Base-by-base conservation (phyloP, 768 basidiomycete species). In the Trametes cinnabarina region DNA sequence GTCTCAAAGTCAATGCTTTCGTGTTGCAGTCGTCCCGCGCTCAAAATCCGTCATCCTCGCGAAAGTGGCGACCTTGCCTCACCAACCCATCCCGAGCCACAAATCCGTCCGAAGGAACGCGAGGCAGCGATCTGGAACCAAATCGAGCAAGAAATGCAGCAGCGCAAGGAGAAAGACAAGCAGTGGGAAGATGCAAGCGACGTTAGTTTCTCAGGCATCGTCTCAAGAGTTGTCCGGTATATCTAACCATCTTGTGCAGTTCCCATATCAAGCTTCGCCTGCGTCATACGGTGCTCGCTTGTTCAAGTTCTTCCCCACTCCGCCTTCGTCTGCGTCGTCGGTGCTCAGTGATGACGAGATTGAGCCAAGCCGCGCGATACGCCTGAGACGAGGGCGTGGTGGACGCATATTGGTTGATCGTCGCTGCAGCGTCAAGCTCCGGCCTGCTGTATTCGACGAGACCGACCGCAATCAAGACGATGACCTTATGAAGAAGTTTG, bases 131-230 rank as follows among this genome's bases (percentile, higher is more conserved):
- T 93, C 60, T 79, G 76, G 55, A 78, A 77, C 44, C 79, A 81
- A 68, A 81, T 88, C 69, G 90, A 87, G 66, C 76, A 77, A n/a
- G 77, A 82, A 43, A 71, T 88, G 67, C 75, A 71, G 23, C 76
- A 62, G 35, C 62, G 87, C 69, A 88, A 86, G 68, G 89, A 94
- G 47, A 71, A 78, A 47, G 90, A 94, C 65, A 81, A 86, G 47
- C 81, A 84, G 48, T 96, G 92, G 87, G 94, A 96, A 64, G 94
- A 98, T 67, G 77, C 79, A 51, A 79, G 92, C 62, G 94, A 97
- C 72, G 90, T 92, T 68, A 68, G 81, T 72, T 2, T 49, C 54
- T 34, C 43, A 22, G 20, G 14, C 37, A 14, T 23, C 35, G 30
- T 46, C 15, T 23, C 6, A 37, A 14, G 42, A 52, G 9, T 47